phyloP scores from a whole-genome alignment of 148 eudicot species.

The Persicaria maculosa region DNA sequence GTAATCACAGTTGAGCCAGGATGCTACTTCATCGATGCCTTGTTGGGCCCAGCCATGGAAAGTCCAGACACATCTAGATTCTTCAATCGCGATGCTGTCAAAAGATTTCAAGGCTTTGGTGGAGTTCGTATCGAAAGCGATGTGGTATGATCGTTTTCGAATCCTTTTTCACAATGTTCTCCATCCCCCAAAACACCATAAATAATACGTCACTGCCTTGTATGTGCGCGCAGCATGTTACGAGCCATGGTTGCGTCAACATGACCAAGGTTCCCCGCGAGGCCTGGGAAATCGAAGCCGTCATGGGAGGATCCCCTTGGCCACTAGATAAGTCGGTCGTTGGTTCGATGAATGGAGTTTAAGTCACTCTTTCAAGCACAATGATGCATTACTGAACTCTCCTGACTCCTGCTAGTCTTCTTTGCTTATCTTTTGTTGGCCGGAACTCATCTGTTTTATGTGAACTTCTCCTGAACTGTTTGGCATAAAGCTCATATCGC shows the following conservation, averaged over 20 bases:
- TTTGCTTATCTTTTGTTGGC: too few species aligned
- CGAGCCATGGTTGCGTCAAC: slow-evolving; percentile 68
- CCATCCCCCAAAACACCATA: too few species aligned
- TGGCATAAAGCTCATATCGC: too few species aligned
- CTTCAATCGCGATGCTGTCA: slow-evolving; percentile 48
- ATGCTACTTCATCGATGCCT: slow-evolving; percentile 88
- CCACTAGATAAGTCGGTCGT: slow-evolving; percentile 23
- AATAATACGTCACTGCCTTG: not conserved
- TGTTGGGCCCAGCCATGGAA: slow-evolving; percentile 76
- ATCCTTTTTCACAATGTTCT: not conserved
- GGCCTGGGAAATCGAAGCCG: slow-evolving; percentile 73
- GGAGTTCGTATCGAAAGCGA: slow-evolving; percentile 98
- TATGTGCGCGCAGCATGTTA: slow-evolving; percentile 41
- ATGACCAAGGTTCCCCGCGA: slow-evolving; percentile 85
- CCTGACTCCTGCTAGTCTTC: too few species aligned
- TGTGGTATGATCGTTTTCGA: slow-evolving; percentile 39
- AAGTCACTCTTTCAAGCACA: not conserved
- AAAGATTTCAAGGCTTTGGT: slow-evolving; percentile 75
- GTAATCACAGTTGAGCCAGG: slow-evolving; percentile 98
- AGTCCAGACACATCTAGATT: slow-evolving; percentile 57
- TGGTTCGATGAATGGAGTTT: not conserved
- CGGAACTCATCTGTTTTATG: too few species aligned
- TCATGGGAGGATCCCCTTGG: slow-evolving; percentile 93
- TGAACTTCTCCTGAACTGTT: too few species aligned
- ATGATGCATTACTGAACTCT: not conserved